Evolutionary conservation across 2,329 filamentous ascomycete genomes (phyloP).

Genomic region (Clarireedia paspali): DNA sequence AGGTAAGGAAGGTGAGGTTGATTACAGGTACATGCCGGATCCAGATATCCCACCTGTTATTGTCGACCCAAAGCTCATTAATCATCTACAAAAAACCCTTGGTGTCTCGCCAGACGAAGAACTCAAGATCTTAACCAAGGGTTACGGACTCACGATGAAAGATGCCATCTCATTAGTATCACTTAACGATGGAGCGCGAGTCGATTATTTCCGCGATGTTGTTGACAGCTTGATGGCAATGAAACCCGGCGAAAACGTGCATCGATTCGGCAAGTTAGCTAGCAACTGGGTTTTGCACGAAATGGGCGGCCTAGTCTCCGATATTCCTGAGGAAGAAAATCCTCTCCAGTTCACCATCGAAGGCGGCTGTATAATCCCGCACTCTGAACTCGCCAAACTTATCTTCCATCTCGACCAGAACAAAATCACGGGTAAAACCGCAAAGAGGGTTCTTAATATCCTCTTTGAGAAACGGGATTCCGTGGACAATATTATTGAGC

Average conservation of each 20-base stretch:
- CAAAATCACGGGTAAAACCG: slow-evolving; percentile 45
- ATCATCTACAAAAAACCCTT: slow-evolving; percentile 53
- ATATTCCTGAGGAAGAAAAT: slow-evolving; percentile 26
- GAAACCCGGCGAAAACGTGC: slow-evolving; percentile 4
- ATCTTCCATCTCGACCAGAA: slow-evolving; percentile 36
- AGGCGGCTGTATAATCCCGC: slow-evolving; percentile 22
- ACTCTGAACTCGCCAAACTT: slow-evolving; percentile 33
- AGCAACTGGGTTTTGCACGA: slow-evolving; percentile 69
- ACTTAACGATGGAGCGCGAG: slow-evolving; percentile 68
- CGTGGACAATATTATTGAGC: slow-evolving; percentile 45
- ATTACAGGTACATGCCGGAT: slow-evolving; percentile 98
- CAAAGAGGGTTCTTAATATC: slow-evolving; percentile 49
- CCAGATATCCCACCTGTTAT: slow-evolving; percentile 78
- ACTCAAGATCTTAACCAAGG: slow-evolving; percentile 50
- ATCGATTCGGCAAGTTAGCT: slow-evolving; percentile 38
- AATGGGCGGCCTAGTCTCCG: slow-evolving; percentile 58
- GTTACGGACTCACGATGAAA: slow-evolving; percentile 66
- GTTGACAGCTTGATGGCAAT: slow-evolving; percentile 34
- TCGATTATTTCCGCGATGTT: slow-evolving; percentile 74
- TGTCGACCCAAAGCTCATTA: slow-evolving; percentile 63
- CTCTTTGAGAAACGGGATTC: slow-evolving; percentile 36
- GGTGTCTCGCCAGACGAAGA: slow-evolving; percentile 67
- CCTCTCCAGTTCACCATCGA: slow-evolving; percentile 19
- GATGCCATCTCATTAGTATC: slow-evolving; percentile 76
- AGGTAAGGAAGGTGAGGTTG: slow-evolving; percentile 93